phyloP scores from a whole-genome alignment of 2,329 filamentous ascomycete species.

The Parascedosporium putredinis region DNA sequence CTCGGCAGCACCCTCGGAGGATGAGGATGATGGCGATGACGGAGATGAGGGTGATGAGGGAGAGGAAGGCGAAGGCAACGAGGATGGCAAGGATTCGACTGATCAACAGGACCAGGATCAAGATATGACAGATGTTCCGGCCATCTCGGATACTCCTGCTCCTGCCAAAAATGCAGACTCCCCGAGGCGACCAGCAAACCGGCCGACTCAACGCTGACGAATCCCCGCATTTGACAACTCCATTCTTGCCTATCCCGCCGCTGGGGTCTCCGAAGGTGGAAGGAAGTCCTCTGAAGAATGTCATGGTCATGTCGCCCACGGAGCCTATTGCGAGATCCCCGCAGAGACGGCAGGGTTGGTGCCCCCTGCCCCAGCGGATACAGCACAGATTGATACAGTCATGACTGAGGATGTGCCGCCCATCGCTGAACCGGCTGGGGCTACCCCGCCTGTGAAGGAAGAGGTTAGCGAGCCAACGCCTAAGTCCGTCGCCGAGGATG shows the following conservation, averaged over 20 bases:
- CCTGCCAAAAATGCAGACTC: slow-evolving; percentile 17
- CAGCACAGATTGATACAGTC: neutral
- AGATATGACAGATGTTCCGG: slow-evolving; percentile 12
- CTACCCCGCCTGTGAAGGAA: neutral
- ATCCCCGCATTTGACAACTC: slow-evolving; percentile 22
- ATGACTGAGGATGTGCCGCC: slow-evolving; percentile 14
- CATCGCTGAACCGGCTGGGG: slow-evolving; percentile 14
- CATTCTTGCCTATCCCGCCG: slow-evolving; percentile 17
- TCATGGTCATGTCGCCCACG: slow-evolving; percentile 35
- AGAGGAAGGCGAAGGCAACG: slow-evolving; percentile 32
- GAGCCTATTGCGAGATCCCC: slow-evolving; percentile 17
- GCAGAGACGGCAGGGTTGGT: slow-evolving; percentile 3
- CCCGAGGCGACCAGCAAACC: slow-evolving; percentile 15
- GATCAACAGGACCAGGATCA: slow-evolving; percentile 10
- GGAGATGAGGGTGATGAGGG: slow-evolving; percentile 36
- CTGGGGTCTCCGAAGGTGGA: slow-evolving; percentile 26
- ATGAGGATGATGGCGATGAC: slow-evolving; percentile 36
- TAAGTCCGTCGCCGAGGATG: neutral
- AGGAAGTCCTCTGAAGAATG: slow-evolving; percentile 44
- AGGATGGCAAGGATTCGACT: slow-evolving; percentile 24
- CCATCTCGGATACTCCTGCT: slow-evolving; percentile 12
- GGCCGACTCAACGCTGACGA: slow-evolving; percentile 15
- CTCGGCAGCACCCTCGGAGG: slow-evolving; percentile 32
- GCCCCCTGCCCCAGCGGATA: neutral
- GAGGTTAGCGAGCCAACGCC: neutral